Conservation (phyloP, 2,329 filamentous ascomycete species). For the Apiospora marii region DNA sequence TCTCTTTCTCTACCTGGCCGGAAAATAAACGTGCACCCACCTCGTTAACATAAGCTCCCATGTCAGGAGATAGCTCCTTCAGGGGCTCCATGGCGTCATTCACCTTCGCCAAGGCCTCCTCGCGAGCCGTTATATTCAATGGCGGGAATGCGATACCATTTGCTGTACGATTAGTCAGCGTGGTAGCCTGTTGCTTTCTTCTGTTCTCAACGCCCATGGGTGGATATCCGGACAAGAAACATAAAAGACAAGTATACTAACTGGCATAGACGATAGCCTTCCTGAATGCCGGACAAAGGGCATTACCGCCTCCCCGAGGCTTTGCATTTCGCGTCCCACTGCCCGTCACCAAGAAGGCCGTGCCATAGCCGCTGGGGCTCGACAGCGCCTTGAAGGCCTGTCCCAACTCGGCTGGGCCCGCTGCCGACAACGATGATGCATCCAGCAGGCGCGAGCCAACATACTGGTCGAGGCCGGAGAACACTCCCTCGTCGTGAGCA, state of each 20-base stretch:
- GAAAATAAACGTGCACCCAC: constrained; percentile 38
- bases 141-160: constrained; percentile 40
- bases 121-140: constrained; percentile 42
- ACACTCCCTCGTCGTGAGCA: constrained; percentile 43
- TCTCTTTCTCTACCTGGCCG: background rate
- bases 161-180: constrained; percentile 33
- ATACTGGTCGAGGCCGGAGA: constrained; percentile 46
- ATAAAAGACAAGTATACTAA: constrained; percentile 39
- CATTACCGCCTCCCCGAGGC: constrained; percentile 53
- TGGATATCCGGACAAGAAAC: background rate
- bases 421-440: constrained; percentile 41
- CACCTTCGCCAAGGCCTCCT: constrained; percentile 37
- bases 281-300: constrained; percentile 61
- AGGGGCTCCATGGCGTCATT: constrained; percentile 44
- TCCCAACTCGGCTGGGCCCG: constrained; percentile 44
- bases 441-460: constrained; percentile 55
- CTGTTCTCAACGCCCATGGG: no score
- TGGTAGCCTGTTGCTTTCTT: background rate
- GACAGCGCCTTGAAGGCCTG: constrained; percentile 48
- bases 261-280: constrained; percentile 50
- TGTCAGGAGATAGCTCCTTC: constrained; percentile 48
- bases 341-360: constrained; percentile 52
- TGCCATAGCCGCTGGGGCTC: constrained; percentile 37
- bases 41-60: constrained; percentile 56
- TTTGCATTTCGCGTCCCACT: constrained; percentile 52